phyloP scores from a whole-genome alignment of 1,284 basidiomycete genomes.

The Cronartium ribicola region DNA sequence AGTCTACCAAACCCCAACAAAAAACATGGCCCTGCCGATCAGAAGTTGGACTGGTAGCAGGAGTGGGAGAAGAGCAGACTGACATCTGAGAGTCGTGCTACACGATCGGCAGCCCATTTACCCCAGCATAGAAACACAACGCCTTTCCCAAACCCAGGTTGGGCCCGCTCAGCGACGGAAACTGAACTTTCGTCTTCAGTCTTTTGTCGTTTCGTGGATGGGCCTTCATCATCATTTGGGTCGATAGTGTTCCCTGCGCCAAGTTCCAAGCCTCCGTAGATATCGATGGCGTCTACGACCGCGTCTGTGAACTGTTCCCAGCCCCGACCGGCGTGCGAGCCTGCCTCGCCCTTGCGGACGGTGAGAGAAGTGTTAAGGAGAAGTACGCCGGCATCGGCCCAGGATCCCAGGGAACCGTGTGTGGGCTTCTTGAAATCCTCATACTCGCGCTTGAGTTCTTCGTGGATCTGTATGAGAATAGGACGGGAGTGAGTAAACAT shows the following conservation, averaged over 20 bases:
- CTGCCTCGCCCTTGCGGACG: constrained; percentile 48
- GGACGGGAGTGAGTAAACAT: not conserved
- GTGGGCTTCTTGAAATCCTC: constrained; percentile 40
- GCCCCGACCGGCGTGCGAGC: constrained; percentile 50
- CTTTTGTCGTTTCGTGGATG: constrained; percentile 20
- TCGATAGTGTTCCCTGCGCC: not conserved
- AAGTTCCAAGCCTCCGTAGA: constrained; percentile 37
- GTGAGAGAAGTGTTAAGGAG: constrained; percentile 52
- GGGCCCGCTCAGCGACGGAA: not conserved
- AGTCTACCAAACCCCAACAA: constrained; percentile 21
- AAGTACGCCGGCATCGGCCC: constrained; percentile 51
- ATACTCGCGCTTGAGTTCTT: constrained; percentile 40
- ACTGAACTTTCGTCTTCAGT: not conserved
- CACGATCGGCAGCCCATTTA: constrained; percentile 50
- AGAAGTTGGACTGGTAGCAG: constrained; percentile 5
- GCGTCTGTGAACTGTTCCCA: constrained; percentile 52
- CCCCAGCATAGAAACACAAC: constrained; percentile 52
- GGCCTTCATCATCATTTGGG: not conserved
- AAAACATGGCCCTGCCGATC: constrained; percentile 3
- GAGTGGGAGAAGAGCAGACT: constrained; percentile 45
- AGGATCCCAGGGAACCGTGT: constrained; percentile 48
- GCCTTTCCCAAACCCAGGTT: constrained; percentile 45
- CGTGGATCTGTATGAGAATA: not conserved
- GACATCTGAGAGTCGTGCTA: constrained; percentile 46
- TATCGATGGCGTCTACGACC: constrained; percentile 46